Evolutionary conservation across 106 monocot species (phyloP).

Genomic region (Ottelia alismoides): DNA sequence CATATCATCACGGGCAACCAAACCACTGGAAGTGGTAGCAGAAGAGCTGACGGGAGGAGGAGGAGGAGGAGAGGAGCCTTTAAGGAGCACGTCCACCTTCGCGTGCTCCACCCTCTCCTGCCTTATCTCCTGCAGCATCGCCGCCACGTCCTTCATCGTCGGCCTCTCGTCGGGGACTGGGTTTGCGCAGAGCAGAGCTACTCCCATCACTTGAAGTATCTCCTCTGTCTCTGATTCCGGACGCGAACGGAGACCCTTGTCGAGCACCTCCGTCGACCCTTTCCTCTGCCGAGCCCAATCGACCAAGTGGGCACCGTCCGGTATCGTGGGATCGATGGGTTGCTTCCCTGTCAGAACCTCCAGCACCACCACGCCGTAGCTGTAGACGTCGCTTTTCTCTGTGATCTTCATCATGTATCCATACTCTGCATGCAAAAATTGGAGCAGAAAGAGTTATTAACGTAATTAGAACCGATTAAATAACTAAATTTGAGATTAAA

Average conservation of each 20-base stretch:
- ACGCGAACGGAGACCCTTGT: conserved; percentile 32
- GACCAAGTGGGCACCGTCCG: conserved; percentile 58
- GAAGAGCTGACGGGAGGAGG: no score
- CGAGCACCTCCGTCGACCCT: conserved; percentile 56
- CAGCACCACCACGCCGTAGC: conserved; percentile 88
- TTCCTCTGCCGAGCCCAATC: conserved; percentile 68
- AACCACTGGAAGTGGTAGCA: no score
- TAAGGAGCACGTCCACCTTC: conserved; percentile 62
- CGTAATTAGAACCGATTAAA: neutral
- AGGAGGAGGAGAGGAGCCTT: no score
- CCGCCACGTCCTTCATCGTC: conserved; percentile 91
- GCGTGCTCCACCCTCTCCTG: conserved; percentile 71
- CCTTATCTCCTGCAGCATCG: conserved; percentile 83
- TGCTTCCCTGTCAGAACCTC: conserved; percentile 95
- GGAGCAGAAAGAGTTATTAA: neutral
- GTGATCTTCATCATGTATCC: conserved; percentile 97
- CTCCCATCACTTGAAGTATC: conserved; percentile 76
- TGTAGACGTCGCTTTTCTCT: conserved; percentile 96
- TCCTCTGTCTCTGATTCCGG: conserved; percentile 61
- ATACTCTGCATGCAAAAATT: conserved; percentile 37
- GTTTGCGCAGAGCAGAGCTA: conserved; percentile 73
- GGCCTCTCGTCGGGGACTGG: conserved; percentile 66
- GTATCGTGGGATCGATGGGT: conserved; percentile 86
- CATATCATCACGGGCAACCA: no score
- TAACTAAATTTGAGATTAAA: neutral